phyloP scores from a whole-genome alignment of 306 rosid genomes.

The Castanea sativa region DNA sequence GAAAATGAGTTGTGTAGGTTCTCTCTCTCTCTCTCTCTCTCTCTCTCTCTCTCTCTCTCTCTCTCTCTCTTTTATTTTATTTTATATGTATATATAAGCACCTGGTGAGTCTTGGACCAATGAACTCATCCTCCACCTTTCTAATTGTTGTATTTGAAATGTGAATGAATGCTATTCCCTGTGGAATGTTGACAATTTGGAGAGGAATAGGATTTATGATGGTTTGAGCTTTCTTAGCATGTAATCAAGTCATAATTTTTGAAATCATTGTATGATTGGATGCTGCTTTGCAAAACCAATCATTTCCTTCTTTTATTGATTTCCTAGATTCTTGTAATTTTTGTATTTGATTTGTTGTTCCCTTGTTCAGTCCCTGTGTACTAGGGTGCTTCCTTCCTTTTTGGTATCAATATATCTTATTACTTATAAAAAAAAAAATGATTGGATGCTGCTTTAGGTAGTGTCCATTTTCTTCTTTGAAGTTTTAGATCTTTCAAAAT shows the following conservation, averaged over 20 bases:
- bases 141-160: background rate
- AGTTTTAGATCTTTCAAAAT: background rate
- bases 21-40: too few relatives aligned
- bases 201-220: background rate
- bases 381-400: too few relatives aligned
- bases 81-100: too few relatives aligned
- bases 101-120: too few relatives aligned
- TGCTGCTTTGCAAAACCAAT: background rate
- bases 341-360: too few relatives aligned
- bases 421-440: background rate
- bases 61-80: too few relatives aligned
- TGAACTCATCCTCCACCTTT: too few relatives aligned
- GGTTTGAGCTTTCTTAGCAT: background rate
- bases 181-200: background rate
- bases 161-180: background rate
- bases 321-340: too few relatives aligned
- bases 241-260: background rate
- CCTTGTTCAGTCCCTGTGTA: too few relatives aligned
- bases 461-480: background rate
- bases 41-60: too few relatives aligned
- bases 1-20: background rate
- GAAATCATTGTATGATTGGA: background rate
- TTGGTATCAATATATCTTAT: too few relatives aligned
- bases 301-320: too few relatives aligned
- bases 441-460: background rate